Base-by-base conservation (phyloP, 164 flowering plant species). In the Piper longum region DNA sequence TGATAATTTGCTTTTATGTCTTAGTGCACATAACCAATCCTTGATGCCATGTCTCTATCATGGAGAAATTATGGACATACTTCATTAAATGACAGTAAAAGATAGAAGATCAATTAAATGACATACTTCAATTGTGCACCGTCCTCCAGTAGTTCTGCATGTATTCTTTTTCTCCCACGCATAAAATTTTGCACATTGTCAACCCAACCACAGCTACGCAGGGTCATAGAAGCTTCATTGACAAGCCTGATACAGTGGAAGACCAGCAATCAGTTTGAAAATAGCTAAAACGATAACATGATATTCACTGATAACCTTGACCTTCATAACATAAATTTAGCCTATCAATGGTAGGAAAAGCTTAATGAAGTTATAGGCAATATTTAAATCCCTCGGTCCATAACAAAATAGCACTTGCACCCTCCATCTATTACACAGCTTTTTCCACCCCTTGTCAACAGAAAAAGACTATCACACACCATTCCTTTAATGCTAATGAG, bases 201-300 rank as follows among this genome's bases (percentile, higher is more conserved):
- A n/a, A 70, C 63, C 97, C 96, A 93, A 66, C 86, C 91, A 76
- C 87, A 82, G 41, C 90, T 77, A 56, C 69, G 73, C 66, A 93
- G 73, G 66, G 62, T 59, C 59, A 72, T 68, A 65, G 74, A 69
- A 54, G 90, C 86, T 64, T 89, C 86, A 66, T 76, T 75, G 54
- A 66, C 61, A 58, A 93, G 84, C 69, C 98, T 93, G 80, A 59
- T 63, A 62, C 44, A 59, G 14, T 5, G 51, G 62, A 45, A 56
- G 13, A 54, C n/a, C 2, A 60, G 18, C 12, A 64, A 36, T 42
- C 36, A 52, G 11, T 7, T 13, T 12, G 11, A 2, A 56, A 5
- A 16, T 18, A 26, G n/a, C 56, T 12, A 26, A 59, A 63, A 8
- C 43, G 62, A 41, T 65, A n/a, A 41, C 8, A 57, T 26, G 36